Evolutionary conservation across 2,329 filamentous ascomycete genomes (phyloP), one percentile per base, ranked within the genome.

Genomic region (Botrytis aclada): DNA sequence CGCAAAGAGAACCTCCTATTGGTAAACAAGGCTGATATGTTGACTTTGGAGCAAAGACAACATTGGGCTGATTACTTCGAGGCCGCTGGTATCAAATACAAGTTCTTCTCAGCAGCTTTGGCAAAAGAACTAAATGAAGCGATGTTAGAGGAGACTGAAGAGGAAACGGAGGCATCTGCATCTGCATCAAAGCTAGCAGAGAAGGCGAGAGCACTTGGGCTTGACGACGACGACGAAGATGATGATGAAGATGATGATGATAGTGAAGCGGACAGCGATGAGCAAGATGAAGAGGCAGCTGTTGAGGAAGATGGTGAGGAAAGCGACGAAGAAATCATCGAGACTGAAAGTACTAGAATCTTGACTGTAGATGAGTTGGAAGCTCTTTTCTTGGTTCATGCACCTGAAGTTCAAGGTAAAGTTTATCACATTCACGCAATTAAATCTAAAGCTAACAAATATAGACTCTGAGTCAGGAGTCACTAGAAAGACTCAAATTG

Each of bases 21-120:
- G 72, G 95, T 99, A 80, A 99, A 99, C 86, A 99, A 99, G 86
- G 95, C 96, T 63, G 96, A 99, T 83, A 98, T 99, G 96, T 95
- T 99, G 93, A 97, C 95, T 1, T 82, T 90, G 65, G 89, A 89
- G 79, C 97, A 99, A 84, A 87, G 96, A 76, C 88, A 88, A 76
- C 86, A 87, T 0, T 99, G 96, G 96, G 95, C 95, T 4, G 88
- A 92, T 77, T 94, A 97, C 80, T 93, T 99, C 77, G 91, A 91
- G 77, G 85, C 90, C 77, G 89, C 92, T 39, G 89, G 90, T 41
- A 97, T 99, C 80, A 89, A 93, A 71, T 99, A 96, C 86, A 93
- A 92, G 79, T 99, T 98, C 85, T 99, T 99, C 85, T 99, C 97
- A 1, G 96, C 96, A 1, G 90, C 93, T 74, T 83, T 99, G 74